Conservation (phyloP, 495 filamentous ascomycete genomes). For the Cercophora newfieldiana region DNA sequence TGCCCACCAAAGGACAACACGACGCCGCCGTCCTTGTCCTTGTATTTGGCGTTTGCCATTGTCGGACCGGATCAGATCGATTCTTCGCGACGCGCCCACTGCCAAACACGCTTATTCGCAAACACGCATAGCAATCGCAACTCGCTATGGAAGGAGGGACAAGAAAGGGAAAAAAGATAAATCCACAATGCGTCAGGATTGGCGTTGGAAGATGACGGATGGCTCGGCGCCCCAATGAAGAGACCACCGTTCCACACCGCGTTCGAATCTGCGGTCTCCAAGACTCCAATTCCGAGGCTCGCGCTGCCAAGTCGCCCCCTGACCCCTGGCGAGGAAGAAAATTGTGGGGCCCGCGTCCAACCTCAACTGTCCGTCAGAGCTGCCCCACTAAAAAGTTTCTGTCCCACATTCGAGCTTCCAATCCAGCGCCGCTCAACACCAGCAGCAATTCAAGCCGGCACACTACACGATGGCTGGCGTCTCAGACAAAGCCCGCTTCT, state of each 20-base stretch:
- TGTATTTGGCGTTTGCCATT: slow-evolving; percentile 58
- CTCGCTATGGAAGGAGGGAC: background rate
- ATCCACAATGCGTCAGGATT: background rate
- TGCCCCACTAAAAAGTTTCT: slow-evolving; percentile 39
- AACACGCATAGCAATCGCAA: slow-evolving; percentile 9
- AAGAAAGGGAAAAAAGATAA: slow-evolving; percentile 8
- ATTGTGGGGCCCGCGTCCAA: background rate
- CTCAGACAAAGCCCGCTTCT: slow-evolving; percentile 93
- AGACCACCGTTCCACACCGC: background rate
- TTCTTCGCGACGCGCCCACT: background rate
- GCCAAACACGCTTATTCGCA: background rate
- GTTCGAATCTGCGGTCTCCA: slow-evolving; percentile 1
- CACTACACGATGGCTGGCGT: slow-evolving; percentile 65
- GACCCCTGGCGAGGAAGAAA: background rate
- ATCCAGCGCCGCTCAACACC: background rate
- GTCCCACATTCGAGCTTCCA: slow-evolving; percentile 14
- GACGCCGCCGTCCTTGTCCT: slow-evolving; percentile 73
- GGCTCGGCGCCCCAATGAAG: slow-evolving; percentile 11
- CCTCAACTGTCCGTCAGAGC: background rate
- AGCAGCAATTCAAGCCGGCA: slow-evolving; percentile 5
- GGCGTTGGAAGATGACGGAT: slow-evolving; percentile 10
- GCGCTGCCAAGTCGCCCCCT: slow-evolving; percentile 7
- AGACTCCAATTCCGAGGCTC: slow-evolving; percentile 5
- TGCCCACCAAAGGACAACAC: slow-evolving; percentile 81
- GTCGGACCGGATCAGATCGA: too few species aligned